Evolutionary conservation across 768 basidiomycete species (phyloP), one percentile per base, ranked within the genome.

Genomic region (Amanita molliuscula): DNA sequence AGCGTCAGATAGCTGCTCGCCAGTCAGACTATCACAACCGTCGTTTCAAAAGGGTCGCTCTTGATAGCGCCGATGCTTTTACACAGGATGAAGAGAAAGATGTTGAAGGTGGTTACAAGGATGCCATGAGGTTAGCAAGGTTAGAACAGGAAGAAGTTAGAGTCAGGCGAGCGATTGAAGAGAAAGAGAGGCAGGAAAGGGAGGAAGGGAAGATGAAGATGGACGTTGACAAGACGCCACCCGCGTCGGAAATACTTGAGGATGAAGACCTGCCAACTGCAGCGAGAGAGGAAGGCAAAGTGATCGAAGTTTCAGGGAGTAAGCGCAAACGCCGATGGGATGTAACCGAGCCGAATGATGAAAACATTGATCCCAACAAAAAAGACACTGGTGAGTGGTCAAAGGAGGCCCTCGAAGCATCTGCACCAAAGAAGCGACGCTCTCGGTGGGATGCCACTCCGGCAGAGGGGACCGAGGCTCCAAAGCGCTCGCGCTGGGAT

Each of bases 401-500:
- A 5, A 82, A 86, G 62, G 81, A 89, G 58, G 79, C 82, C 48
- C 64, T 81, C 25, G 88, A 88, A 47, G 76, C 74, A 23, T 79
- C 84, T 50, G 82, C 82, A 20, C 82, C 89, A 38, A 93, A 89
- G 69, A 95, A 95, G 68, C 84, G 90, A 53, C 82, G 91, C 56
- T 97, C 94, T 50, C 78, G 95, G 44, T 97, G 95, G 95, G 95
- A 98, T 65, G 91, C 92, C 47, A 81, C 92, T 0, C 92, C 94
- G 9, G 78, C 84, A 3, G 90, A 91, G 50, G 75, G 71, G 49
- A 58, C 73, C 35, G 82, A 89, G 56, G 80, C 85, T 15, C 87
- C 88, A 25, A 94, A 93, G 63, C 84, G 85, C 44, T 97, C 94
- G 25, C 81, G 94, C 45, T 99, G 95, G 96, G 96, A 99, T 65